Evolutionary conservation across 1,284 basidiomycete species (phyloP).

Genomic region (Ganoderma leucocontextum): DNA sequence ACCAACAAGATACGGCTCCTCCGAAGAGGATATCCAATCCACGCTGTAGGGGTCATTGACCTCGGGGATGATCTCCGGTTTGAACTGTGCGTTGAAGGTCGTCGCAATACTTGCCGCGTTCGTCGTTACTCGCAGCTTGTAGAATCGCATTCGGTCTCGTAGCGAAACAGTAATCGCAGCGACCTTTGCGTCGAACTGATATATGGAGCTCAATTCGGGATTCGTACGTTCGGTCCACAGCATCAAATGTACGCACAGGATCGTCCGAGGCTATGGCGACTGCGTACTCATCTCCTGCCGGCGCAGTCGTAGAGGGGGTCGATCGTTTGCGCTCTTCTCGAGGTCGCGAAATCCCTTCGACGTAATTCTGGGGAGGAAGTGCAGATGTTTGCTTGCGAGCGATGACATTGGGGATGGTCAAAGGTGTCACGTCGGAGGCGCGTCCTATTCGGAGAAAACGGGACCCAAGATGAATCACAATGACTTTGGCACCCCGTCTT

Average conservation of each 20-base stretch:
- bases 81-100: conserved; percentile 79
- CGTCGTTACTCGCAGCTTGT: conserved; percentile 83
- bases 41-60: conserved; percentile 82
- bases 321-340: conserved; percentile 43
- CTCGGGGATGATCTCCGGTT: conserved; percentile 84
- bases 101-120: conserved; percentile 77
- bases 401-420: conserved; percentile 80
- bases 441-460: conserved; percentile 87
- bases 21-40: conserved; percentile 77
- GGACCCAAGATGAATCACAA: conserved; percentile 96
- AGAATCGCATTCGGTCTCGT: conserved; percentile 86
- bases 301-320: conserved; percentile 31
- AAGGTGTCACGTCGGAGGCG: conserved; percentile 87
- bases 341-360: conserved; percentile 64
- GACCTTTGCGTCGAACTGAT: conserved; percentile 77
- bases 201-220: conserved; percentile 5
- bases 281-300: conserved; percentile 55
- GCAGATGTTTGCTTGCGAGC: conserved; percentile 66
- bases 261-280: conserved; percentile 59
- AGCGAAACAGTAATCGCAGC: conserved; percentile 78
- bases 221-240: background rate
- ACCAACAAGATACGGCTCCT: conserved; percentile 70
- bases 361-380: conserved; percentile 50
- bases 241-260: conserved; percentile 54
- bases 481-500: conserved; percentile 76